Conservation (phyloP, 768 basidiomycete genomes). For the Tricholoma flavovirens region DNA sequence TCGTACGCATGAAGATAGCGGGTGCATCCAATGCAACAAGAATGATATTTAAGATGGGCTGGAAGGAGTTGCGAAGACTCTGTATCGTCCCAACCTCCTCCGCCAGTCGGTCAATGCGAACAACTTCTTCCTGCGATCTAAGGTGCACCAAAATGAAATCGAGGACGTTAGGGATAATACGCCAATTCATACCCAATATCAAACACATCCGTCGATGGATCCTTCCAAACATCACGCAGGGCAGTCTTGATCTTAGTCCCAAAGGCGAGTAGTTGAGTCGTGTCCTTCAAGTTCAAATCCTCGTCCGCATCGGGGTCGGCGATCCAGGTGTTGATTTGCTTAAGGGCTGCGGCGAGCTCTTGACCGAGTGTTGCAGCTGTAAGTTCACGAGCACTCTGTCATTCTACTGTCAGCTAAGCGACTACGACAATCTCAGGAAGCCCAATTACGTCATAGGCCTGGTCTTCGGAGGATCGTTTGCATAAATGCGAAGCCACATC, state of each 20-base stretch:
- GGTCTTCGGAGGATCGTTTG: constrained; percentile 71
- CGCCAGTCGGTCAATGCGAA: constrained; percentile 60
- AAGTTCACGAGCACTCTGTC: constrained; percentile 81
- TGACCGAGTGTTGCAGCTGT: constrained; percentile 76
- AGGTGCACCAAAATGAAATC: background rate
- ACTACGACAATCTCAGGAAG: background rate
- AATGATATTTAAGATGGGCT: constrained; percentile 76
- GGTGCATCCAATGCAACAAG: constrained; percentile 77
- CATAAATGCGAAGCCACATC: constrained; percentile 62
- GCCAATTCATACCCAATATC: constrained; percentile 59
- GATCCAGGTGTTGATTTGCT: constrained; percentile 48
- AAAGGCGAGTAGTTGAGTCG: constrained; percentile 38
- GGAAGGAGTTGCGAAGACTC: constrained; percentile 72
- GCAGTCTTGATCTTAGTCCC: constrained; percentile 56
- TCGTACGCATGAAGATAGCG: constrained; percentile 89
- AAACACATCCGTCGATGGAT: constrained; percentile 65
- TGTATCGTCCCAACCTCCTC: constrained; percentile 78
- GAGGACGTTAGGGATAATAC: background rate
- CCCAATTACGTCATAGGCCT: constrained; percentile 66
- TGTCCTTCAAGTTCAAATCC: constrained; percentile 39
- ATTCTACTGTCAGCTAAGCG: background rate
- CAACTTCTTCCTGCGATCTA: constrained; percentile 68
- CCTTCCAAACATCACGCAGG: constrained; percentile 70
- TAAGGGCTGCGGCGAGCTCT: constrained; percentile 70
- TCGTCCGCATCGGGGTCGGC: constrained; percentile 40